These are phyloP conservation scores for Staphylotrichum longicolle DNA, from an alignment of 495 filamentous ascomycete genomes.

Conservation along the genomic window DNA sequence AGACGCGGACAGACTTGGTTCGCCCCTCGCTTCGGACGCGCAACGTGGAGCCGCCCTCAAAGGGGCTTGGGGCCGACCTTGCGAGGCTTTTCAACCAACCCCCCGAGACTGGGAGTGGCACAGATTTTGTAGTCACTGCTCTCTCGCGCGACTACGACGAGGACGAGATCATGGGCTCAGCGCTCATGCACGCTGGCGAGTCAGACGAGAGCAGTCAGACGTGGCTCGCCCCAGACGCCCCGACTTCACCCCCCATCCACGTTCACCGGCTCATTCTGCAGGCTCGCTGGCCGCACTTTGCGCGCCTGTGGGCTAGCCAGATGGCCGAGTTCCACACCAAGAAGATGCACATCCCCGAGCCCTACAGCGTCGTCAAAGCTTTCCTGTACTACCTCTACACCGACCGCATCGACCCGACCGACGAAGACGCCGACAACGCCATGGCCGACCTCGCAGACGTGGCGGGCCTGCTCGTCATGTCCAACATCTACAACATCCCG, in stretches of 20 bases:
- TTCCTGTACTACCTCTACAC: constrained; percentile 97
- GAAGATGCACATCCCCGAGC: constrained; percentile 96
- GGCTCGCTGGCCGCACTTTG: constrained; percentile 95
- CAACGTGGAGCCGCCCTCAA: constrained; percentile 48
- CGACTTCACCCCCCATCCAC: constrained; percentile 82
- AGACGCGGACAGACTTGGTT: constrained; percentile 56
- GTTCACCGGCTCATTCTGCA: constrained; percentile 91
- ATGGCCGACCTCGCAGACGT: constrained; percentile 72
- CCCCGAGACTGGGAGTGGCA: constrained; percentile 73
- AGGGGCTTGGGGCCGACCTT: constrained; percentile 77
- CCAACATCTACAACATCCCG: constrained; percentile 95
- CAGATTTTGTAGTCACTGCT: constrained; percentile 83
- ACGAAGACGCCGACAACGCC: constrained; percentile 46
- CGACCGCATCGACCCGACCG: constrained; percentile 70
- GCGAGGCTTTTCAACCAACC: constrained; percentile 78
- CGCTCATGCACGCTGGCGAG: constrained; percentile 41
- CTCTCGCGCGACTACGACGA: constrained; percentile 63
- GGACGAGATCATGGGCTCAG: constrained; percentile 56
- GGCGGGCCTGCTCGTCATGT: constrained; percentile 94
- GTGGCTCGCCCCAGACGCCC: constrained; percentile 60
- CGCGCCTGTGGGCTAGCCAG: constrained; percentile 80
- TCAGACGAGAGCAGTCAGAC: constrained; percentile 47
- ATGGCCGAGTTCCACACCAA: constrained; percentile 97
- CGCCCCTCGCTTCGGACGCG: constrained; percentile 46
- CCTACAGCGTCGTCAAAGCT: constrained; percentile 88